These are phyloP conservation scores for Sugiyamaella boreocaroliniensis DNA, from an alignment of 805 yeast species.

Conservation along the genomic window DNA sequence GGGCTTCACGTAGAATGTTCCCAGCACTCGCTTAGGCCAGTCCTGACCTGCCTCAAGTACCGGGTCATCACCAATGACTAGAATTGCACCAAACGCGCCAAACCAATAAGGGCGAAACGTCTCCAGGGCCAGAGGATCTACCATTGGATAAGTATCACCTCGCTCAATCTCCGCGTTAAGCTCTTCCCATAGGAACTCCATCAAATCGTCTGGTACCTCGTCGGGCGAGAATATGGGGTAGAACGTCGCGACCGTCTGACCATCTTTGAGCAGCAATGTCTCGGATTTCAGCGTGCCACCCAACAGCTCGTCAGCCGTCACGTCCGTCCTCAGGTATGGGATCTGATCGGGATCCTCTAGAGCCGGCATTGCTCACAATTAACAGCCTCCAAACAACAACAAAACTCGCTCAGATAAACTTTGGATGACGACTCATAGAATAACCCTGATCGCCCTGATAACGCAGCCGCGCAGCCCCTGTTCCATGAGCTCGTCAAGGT, in stretches of 20 bases:
- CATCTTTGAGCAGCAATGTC: constrained; percentile 62
- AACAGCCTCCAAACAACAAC: too few relatives aligned
- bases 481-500: not conserved
- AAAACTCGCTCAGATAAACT: not conserved
- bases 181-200: constrained; percentile 41
- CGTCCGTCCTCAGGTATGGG: not conserved
- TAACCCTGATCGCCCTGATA: not conserved
- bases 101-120: constrained; percentile 65
- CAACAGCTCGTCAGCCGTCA: constrained; percentile 2
- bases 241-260: constrained; percentile 46
- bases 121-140: constrained; percentile 34
- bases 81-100: constrained; percentile 54
- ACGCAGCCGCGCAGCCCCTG: not conserved
- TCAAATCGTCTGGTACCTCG: constrained; percentile 46
- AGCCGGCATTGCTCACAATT: not conserved
- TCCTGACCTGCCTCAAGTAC: constrained; percentile 25
- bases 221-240: constrained; percentile 48
- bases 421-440: not conserved
- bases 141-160: constrained; percentile 69
- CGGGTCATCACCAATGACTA: constrained; percentile 41
- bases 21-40: constrained; percentile 50
- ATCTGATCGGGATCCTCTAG: constrained; percentile 2
- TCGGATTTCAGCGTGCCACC: constrained; percentile 42
- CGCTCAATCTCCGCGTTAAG: constrained; percentile 63
- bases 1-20: constrained; percentile 77